These are phyloP conservation scores for Hymenoscyphus repandus DNA, from an alignment of 2,329 filamentous ascomycete species.

Conservation along the genomic window DNA sequence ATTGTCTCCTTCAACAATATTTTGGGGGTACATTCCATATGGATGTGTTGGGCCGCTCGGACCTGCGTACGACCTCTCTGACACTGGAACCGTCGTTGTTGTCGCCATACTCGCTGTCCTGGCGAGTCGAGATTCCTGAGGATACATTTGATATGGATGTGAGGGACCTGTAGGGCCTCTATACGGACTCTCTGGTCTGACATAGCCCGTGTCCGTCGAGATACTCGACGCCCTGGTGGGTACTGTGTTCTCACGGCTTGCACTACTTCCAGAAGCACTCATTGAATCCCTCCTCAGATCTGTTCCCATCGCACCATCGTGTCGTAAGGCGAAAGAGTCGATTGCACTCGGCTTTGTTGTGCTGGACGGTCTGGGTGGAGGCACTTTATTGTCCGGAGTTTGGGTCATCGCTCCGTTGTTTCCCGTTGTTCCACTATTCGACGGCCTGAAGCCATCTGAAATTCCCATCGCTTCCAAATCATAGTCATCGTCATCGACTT, in stretches of 20 bases:
- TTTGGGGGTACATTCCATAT: slow-evolving; percentile 82
- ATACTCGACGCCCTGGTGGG: slow-evolving; percentile 25
- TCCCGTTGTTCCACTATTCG: slow-evolving; percentile 4
- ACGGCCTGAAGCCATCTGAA: slow-evolving; percentile 47
- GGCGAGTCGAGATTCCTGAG: slow-evolving; percentile 60
- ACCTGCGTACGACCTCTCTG: slow-evolving; percentile 54
- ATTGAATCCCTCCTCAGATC: slow-evolving; percentile 17
- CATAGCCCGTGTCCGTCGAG: slow-evolving; percentile 23
- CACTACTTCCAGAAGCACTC: slow-evolving; percentile 9
- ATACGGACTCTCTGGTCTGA: slow-evolving; percentile 47
- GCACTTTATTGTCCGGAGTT: slow-evolving; percentile 20
- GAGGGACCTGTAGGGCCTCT: slow-evolving; percentile 61
- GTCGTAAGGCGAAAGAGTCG: slow-evolving; percentile 47
- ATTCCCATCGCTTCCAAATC: slow-evolving; percentile 46
- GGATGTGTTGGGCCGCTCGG: slow-evolving; percentile 71
- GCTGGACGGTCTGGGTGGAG: slow-evolving; percentile 45
- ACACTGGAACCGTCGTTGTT: slow-evolving; percentile 59
- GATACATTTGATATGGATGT: slow-evolving; percentile 83
- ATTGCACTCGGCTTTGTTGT: slow-evolving; percentile 44
- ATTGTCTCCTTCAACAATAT: slow-evolving; percentile 54
- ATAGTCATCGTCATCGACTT: slow-evolving; percentile 46
- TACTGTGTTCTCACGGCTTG: slow-evolving; percentile 4
- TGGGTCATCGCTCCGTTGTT: slow-evolving; percentile 17
- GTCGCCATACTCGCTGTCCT: slow-evolving; percentile 63
- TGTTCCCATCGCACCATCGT: slow-evolving; percentile 42